Base-by-base conservation (phyloP, 805 yeast species). In the Yarrowia osloensis region DNA sequence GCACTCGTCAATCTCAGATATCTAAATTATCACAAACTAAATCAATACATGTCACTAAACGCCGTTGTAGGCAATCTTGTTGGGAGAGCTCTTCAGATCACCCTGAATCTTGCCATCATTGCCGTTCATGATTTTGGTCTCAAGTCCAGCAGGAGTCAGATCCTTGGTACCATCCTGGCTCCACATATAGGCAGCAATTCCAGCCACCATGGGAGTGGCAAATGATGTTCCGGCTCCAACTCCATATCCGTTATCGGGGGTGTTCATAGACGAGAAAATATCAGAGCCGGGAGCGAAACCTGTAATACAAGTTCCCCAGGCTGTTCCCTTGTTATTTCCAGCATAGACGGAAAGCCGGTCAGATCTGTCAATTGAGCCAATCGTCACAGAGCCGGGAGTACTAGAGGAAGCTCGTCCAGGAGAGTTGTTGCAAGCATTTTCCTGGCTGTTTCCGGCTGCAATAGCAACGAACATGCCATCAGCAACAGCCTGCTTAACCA, bases 141-240 rank as follows among this genome's bases (percentile, higher is more conserved):
- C 63, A 2, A 57, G 49, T 11, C 29, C 29, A 3, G 63, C 37
- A 13, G 63, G 63, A 29, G 63, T 17, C 17, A 28, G 24, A 31
- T 39, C 22, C 35, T 40, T 26, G 15, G 46, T 40, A 13, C 6
- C 35, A 0, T 15, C 24, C 39, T 24, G 59, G 9, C 42, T 37
- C 52, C 19, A 3, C 31, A 44, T 93, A 83, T 94, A 94, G 7
- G 97, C 85, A 74, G 92, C 86, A 77, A 94, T 83, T 72, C 99
- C 99, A 68, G 92, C 88, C 72, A 93, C 93, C 75, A 92, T 97
- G 54, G 99, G 98, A 40, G 98, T 89, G 19, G 98, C 97, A 98
- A 94, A 95, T 11, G 98, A 93, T 11, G 98, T 94, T 79, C 99
- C 99, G 40, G 96, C 73, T 78, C 77, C 74, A 44, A 70, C 42